phyloP scores from a whole-genome alignment of 2,329 filamentous ascomycete genomes.

The Cadophora malorum region DNA sequence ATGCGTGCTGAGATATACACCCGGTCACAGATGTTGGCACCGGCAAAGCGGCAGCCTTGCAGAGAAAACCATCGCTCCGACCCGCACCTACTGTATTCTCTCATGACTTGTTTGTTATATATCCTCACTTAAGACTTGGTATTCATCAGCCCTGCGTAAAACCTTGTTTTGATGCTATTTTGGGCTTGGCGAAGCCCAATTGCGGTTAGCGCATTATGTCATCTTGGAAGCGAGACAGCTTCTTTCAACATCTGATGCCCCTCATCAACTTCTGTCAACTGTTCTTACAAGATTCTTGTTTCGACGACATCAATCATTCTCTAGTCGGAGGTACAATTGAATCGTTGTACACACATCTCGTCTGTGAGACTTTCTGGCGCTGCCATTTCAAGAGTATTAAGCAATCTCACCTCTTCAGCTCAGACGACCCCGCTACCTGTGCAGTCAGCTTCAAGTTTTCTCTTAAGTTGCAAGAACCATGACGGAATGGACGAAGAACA shows the following conservation, averaged over 20 bases:
- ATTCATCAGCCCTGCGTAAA: neutral
- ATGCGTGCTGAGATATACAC: slow-evolving; percentile 15
- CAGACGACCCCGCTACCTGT: slow-evolving; percentile 2
- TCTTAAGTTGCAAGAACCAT: neutral
- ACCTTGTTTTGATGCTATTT: slow-evolving; percentile 9
- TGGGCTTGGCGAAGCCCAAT: neutral
- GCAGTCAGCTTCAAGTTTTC: neutral
- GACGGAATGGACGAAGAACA: slow-evolving; percentile 22
- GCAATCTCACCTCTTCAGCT: no score
- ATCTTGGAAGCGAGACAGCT: slow-evolving; percentile 13
- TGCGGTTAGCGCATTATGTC: slow-evolving; percentile 10
- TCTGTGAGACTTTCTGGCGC: no score
- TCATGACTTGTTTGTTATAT: neutral
- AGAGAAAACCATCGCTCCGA: neutral
- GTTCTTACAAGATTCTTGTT: no score
- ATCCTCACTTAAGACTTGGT: neutral
- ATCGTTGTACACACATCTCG: no score
- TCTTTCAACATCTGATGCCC: slow-evolving; percentile 12
- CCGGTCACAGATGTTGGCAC: slow-evolving; percentile 5
- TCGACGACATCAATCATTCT: no score
- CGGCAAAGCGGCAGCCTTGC: neutral
- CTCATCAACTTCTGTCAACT: no score
- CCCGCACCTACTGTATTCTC: neutral
- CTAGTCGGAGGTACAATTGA: no score
- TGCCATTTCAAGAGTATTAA: no score